Evolutionary conservation across 441 rosid species (phyloP), one percentile per base, ranked within the genome.

Genomic region (Kokia cookei): DNA sequence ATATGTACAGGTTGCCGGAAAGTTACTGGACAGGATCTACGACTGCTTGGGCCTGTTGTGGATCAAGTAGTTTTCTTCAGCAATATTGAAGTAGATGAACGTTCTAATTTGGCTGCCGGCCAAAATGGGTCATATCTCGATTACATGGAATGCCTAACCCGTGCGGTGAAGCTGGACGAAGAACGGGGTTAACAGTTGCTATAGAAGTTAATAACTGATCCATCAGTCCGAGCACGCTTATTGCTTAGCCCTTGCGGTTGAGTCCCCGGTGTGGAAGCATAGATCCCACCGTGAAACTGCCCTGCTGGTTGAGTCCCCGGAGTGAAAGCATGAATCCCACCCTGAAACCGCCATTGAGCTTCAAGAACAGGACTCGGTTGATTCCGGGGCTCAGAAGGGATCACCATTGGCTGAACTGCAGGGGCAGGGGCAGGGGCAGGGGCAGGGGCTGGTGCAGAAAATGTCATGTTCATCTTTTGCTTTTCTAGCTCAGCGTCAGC

Each of bases 201-300:
- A 60, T 59, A 54, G 35, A 58, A 24, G 35, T 82, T 55, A 62
- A 67, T 22, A 66, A 6, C 69, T 1, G 24, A 50, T 58, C 64
- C 37, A 73, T 69, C 75, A 69, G 68, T 53, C 68, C 82, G 82
- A 48, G 71, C 80, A 42, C 86, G 86, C 76, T 87, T 86, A 11
- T 14, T 51, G 71, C 75, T 8, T 53, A 19, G 65, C 42, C 12
- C 63, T 17, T 29, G 59, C 60, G 12, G 58, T 55, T 29, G 66
- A 32, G 47, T 62, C 66, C 5, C 14, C 1, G n/a, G n/a, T 19
- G 51, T 42, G 29, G 68, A 64, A 40, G 51, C 10, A 64, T 5
- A 4, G 15, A 11, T 64, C 50, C 29, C 8, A 64, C 48, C 27
- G 1, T 37, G 29, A 40, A 63, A 40, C 47, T 63, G 62, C 7